Evolutionary conservation across 2,329 filamentous ascomycete species (phyloP), one percentile per base, ranked within the genome.

Genomic region (Hypomyces rosellus): DNA sequence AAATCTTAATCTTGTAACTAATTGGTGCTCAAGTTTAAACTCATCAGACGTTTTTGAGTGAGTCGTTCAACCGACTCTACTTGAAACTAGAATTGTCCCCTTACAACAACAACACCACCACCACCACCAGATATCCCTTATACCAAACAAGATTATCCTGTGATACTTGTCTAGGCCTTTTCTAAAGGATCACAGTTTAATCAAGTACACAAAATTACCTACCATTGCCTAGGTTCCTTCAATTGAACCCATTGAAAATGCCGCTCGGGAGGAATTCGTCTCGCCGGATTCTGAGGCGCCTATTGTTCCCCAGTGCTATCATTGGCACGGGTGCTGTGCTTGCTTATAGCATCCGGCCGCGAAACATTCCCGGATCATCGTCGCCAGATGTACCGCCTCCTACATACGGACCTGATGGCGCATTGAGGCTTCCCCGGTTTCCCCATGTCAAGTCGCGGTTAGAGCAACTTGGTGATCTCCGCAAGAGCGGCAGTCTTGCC

Each of bases 331-430:
- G 72, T 54, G 71, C 73, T 49, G 62, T 74, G 34, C 62, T 79
- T 25, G 67, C 71, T 57, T 79, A 76, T 62, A 69, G 70, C 56
- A 86, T 87, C 68, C 81, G 85, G 36, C 86, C 86, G 12, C 78
- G 84, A 61, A 82, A 86, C 64, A 85, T 89, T 53, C 85, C 85
- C 43, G 86, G 86, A 46, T 78, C 76, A 56, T 83, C 86, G 56
- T 78, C 80, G 12, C 78, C 85, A 4, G 81, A 78, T 3, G 86
- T 88, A 1, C 84, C 85, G 34, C 85, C 85, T 15, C 85, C 85
- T 2, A 82, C 82, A 51, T 86, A 82, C 62, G 82, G 81, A 58
- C 77, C 83, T 55, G 82, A 84, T 57, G 85, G 85, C 55, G 75
- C 79, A 49, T 86, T 88, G 66, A 76, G 72, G 56, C 78, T 85